Conservation (phyloP, 768 basidiomycete species). For the Xerocomellus amylosporus region DNA sequence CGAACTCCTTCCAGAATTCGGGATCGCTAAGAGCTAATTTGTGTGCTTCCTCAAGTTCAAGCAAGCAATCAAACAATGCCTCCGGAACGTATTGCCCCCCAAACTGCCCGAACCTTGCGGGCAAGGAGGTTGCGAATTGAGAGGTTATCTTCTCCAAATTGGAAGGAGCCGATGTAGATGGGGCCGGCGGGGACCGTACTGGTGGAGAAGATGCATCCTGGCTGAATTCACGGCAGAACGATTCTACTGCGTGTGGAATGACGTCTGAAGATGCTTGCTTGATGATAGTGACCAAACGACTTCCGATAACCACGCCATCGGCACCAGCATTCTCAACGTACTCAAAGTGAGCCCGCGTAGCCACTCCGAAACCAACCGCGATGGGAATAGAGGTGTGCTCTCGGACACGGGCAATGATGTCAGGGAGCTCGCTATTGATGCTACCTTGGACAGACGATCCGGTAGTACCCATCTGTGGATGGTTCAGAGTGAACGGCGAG, state of each 20-base stretch:
- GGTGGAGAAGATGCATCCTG: slow-evolving; percentile 36
- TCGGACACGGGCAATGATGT: slow-evolving; percentile 81
- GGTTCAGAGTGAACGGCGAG: slow-evolving; percentile 1
- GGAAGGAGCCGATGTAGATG: neutral
- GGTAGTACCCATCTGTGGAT: slow-evolving; percentile 89
- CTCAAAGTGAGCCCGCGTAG: slow-evolving; percentile 86
- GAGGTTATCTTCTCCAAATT: slow-evolving; percentile 7
- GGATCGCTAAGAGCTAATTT: slow-evolving; percentile 84
- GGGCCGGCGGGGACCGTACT: neutral
- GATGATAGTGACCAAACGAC: slow-evolving; percentile 77
- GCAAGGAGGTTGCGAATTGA: slow-evolving; percentile 50
- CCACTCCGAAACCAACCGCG: slow-evolving; percentile 96
- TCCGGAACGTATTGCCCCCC: slow-evolving; percentile 99
- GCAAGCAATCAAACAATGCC: slow-evolving; percentile 87
- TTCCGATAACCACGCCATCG: slow-evolving; percentile 93
- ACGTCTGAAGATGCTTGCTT: slow-evolving; percentile 55
- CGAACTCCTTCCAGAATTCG: slow-evolving; percentile 89
- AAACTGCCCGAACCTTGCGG: slow-evolving; percentile 88
- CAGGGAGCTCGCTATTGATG: slow-evolving; percentile 76
- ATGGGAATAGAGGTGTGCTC: slow-evolving; percentile 76
- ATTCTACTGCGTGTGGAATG: slow-evolving; percentile 55
- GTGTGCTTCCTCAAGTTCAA: slow-evolving; percentile 90
- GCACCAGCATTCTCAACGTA: slow-evolving; percentile 84
- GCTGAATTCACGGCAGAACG: slow-evolving; percentile 70
- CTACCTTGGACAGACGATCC: slow-evolving; percentile 76